Evolutionary conservation across 192 early-diverging fungal species (phyloP).

Genomic region (Tieghemiomyces parasiticus): DNA sequence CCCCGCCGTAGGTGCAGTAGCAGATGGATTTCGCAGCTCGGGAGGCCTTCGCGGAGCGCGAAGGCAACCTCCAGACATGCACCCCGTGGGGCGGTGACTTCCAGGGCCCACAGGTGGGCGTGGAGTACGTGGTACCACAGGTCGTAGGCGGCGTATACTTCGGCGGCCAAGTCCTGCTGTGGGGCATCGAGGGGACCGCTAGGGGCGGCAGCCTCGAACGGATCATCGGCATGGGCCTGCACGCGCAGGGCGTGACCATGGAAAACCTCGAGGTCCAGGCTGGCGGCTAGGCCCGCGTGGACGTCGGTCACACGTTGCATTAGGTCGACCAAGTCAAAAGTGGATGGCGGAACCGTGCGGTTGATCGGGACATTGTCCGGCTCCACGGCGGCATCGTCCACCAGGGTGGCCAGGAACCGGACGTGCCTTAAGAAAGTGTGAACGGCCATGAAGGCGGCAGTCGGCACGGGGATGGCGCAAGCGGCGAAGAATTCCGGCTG

Average conservation of each 20-base stretch:
- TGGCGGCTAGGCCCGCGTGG: not conserved
- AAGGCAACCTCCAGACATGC: not conserved
- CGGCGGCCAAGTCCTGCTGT: not conserved
- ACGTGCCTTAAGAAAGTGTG: not conserved
- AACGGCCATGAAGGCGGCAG: not conserved
- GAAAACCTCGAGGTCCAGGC: not conserved
- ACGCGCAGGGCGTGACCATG: not conserved
- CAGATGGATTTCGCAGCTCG: too few relatives aligned
- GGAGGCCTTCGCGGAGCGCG: too few relatives aligned
- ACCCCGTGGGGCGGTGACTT: not conserved
- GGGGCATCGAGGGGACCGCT: not conserved
- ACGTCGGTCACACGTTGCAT: not conserved
- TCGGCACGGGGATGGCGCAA: not conserved
- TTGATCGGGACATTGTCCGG: not conserved
- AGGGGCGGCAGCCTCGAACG: too few relatives aligned
- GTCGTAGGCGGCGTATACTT: not conserved
- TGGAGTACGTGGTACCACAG: not conserved
- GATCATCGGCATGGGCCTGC: not conserved
- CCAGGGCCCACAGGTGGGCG: not conserved
- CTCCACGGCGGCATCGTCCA: not conserved
- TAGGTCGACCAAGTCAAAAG: constrained; percentile 6
- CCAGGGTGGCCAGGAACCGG: not conserved
- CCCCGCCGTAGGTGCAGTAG: too few relatives aligned
- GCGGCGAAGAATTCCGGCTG: not conserved
- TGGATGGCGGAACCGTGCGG: not conserved